Evolutionary conservation across 257 asterid genomes (phyloP).

Genomic region (Penstemon davidsonii): DNA sequence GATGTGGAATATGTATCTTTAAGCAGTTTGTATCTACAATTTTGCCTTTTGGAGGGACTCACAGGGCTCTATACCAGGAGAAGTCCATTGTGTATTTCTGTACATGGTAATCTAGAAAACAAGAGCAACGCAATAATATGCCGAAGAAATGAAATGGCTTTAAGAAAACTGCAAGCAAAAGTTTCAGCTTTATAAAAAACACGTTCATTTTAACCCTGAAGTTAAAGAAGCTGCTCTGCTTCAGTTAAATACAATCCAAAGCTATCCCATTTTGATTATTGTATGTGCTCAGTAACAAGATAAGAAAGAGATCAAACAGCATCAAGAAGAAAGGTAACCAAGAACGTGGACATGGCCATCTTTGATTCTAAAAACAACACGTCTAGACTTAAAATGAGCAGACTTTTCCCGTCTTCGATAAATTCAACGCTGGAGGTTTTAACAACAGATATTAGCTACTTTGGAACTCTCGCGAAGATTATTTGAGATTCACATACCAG

Average conservation of each 20-base stretch:
- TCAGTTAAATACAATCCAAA: background rate
- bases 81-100: background rate
- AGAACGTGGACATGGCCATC: background rate
- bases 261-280: background rate
- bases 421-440: too few species aligned
- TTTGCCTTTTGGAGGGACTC: background rate
- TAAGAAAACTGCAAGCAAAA: slow-evolving; percentile 7
- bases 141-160: slow-evolving; percentile 1
- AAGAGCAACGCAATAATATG: background rate
- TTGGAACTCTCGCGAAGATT: too few species aligned
- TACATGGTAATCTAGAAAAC: background rate
- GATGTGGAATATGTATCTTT: slow-evolving; percentile 7
- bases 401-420: too few species aligned
- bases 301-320: background rate
- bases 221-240: slow-evolving; percentile 4
- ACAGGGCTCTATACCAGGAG: background rate
- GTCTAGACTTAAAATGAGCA: too few species aligned
- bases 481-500: too few species aligned
- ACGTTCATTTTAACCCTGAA: slow-evolving; percentile 12
- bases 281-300: background rate
- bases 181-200: background rate
- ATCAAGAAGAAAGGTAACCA: slow-evolving; percentile 4
- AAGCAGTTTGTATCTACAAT: background rate
- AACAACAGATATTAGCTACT: too few species aligned
- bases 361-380: background rate